Evolutionary conservation across 208 protist genomes (phyloP).

Genomic region (Angomonas ambiguus): DNA sequence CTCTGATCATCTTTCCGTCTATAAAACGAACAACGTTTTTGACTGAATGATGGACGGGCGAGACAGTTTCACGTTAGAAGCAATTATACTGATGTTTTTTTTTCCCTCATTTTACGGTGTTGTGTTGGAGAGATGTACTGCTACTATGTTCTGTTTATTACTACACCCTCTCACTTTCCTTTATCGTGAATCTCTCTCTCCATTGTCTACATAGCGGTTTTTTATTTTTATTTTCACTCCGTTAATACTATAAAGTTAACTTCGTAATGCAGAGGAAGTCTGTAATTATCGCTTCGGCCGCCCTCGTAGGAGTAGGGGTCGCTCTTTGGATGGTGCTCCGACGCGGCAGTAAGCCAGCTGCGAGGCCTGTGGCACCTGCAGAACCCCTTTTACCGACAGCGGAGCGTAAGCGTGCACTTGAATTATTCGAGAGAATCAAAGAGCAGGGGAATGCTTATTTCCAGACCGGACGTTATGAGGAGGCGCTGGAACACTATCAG

Average conservation of each 20-base stretch:
- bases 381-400: slow-evolving; percentile 18
- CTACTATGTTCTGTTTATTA: no score
- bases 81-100: not conserved
- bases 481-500: slow-evolving; percentile 63
- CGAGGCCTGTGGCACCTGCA: slow-evolving; percentile 1
- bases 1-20: no score
- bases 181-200: no score
- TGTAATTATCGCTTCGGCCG: not conserved
- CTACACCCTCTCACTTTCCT: no score
- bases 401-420: slow-evolving; percentile 31
- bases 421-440: slow-evolving; percentile 48
- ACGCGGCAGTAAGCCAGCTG: not conserved
- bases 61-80: not conserved
- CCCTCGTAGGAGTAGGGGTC: not conserved
- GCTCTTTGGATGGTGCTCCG: not conserved
- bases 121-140: no score
- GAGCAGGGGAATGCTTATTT: slow-evolving; percentile 57
- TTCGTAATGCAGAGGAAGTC: no score
- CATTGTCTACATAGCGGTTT: no score
- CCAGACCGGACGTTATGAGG: slow-evolving; percentile 53
- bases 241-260: no score
- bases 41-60: not conserved
- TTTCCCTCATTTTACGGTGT: not conserved
- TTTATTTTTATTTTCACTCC: no score
- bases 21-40: no score